These are phyloP conservation scores for Taxawa tesnikishii DNA, from an alignment of 2,329 filamentous ascomycete genomes.

Conservation along the genomic window DNA sequence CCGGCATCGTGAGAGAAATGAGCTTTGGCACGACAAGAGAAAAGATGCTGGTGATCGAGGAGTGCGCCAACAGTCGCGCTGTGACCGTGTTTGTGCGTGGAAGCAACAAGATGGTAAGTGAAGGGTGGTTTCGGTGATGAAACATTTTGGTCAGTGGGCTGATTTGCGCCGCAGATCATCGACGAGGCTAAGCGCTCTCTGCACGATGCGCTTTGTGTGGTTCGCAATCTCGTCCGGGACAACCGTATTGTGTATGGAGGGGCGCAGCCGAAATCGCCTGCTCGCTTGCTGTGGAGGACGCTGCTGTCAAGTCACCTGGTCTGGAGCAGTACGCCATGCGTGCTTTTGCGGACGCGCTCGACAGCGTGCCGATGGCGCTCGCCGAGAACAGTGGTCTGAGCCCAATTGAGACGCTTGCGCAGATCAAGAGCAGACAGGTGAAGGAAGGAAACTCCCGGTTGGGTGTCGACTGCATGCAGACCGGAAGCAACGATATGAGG, in stretches of 20 bases:
- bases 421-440: conserved; percentile 92
- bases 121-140: too few relatives aligned
- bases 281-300: conserved; percentile 89
- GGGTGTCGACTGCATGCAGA: conserved; percentile 96
- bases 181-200: conserved; percentile 97
- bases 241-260: conserved; percentile 97
- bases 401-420: conserved; percentile 87
- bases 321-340: conserved; percentile 99
- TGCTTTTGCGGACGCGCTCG: conserved; percentile 88
- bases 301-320: conserved; percentile 79
- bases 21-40: conserved; percentile 93
- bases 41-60: conserved; percentile 99
- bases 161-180: conserved; percentile 56
- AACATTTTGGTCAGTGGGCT: conserved; percentile 1
- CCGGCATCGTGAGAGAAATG: conserved; percentile 88
- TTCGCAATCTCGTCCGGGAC: conserved; percentile 89
- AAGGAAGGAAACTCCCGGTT: conserved; percentile 70
- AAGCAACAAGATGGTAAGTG: conserved; percentile 81
- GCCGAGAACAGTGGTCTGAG: conserved; percentile 95
- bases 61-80: conserved; percentile 93
- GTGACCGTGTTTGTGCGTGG: conserved; percentile 94
- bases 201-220: conserved; percentile 94
- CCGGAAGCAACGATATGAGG: conserved; percentile 93
- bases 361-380: conserved; percentile 86
- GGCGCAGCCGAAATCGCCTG: conserved; percentile 96